These are phyloP conservation scores for Backusella westeae DNA, from an alignment of 192 early-diverging fungal species.

Conservation along the genomic window DNA sequence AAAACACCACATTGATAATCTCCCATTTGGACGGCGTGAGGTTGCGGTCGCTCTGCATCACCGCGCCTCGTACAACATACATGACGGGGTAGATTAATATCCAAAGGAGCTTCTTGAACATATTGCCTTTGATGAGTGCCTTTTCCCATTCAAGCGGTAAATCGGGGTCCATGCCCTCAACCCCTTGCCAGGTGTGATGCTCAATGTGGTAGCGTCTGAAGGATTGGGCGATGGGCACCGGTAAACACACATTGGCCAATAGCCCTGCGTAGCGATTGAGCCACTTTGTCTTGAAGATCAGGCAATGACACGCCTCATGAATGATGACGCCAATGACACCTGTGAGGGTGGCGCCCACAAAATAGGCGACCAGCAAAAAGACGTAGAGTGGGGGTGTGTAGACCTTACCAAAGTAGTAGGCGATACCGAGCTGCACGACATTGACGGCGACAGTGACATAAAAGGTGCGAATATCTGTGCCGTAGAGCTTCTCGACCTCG, in stretches of 20 bases:
- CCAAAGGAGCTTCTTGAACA: conserved; percentile 72
- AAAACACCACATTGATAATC: conserved; percentile 74
- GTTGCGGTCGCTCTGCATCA: conserved; percentile 47
- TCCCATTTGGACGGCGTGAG: conserved; percentile 76
- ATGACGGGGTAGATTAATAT: conserved; percentile 83
- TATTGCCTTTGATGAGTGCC: conserved; percentile 68
- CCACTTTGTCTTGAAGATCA: conserved; percentile 69
- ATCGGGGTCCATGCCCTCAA: conserved; percentile 91
- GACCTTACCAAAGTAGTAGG: conserved; percentile 75
- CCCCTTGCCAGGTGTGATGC: conserved; percentile 97
- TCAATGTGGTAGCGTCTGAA: conserved; percentile 91
- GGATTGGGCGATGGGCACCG: conserved; percentile 74
- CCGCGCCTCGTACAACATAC: conserved; percentile 78
- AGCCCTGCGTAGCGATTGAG: conserved; percentile 82
- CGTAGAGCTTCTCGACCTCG: conserved; percentile 84
- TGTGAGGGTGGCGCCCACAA: conserved; percentile 82
- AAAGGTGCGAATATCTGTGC: conserved; percentile 77
- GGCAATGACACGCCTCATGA: conserved; percentile 90
- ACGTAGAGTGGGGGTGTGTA: conserved; percentile 57
- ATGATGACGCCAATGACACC: conserved; percentile 81
- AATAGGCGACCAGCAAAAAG: conserved; percentile 68
- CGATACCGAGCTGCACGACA: conserved; percentile 68
- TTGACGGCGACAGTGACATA: conserved; percentile 67
- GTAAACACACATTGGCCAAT: conserved; percentile 84
- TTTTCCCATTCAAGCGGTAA: conserved; percentile 88